Conservation (phyloP, 495 filamentous ascomycete species). For the Cetradonia linearis region DNA sequence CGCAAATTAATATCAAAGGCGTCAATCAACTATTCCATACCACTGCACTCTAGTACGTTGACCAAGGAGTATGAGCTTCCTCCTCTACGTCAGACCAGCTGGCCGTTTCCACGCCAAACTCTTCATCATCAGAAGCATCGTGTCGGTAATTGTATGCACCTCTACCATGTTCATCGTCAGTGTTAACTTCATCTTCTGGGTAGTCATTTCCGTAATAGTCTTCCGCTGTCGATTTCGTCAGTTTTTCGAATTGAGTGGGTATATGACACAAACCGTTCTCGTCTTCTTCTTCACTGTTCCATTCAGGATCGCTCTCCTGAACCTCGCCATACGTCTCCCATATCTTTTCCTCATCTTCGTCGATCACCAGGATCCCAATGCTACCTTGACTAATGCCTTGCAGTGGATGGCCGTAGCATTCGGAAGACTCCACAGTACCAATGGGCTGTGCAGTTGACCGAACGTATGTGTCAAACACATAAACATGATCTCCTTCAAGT, state of each 20-base stretch:
- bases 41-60: background rate
- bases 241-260: slow-evolving; percentile 5
- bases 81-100: slow-evolving; percentile 39
- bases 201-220: slow-evolving; percentile 59
- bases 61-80: background rate
- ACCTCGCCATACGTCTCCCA: slow-evolving; percentile 50
- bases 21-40: background rate
- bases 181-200: slow-evolving; percentile 53
- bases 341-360: slow-evolving; percentile 43
- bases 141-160: slow-evolving; percentile 40
- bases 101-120: slow-evolving; percentile 39
- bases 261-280: slow-evolving; percentile 42
- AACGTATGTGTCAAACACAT: slow-evolving; percentile 56
- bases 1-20: background rate
- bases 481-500: slow-evolving; percentile 42
- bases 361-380: slow-evolving; percentile 50
- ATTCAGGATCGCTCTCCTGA: slow-evolving; percentile 43
- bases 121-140: slow-evolving; percentile 45
- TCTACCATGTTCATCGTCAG: slow-evolving; percentile 46
- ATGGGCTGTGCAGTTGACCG: background rate
- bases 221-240: slow-evolving; percentile 40
- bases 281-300: slow-evolving; percentile 52
- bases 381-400: slow-evolving; percentile 22
- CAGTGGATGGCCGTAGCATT: slow-evolving; percentile 1
- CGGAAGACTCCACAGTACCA: background rate